Evolutionary conservation across 495 filamentous ascomycete species (phyloP).

Genomic region (Elaphomyces granulatus): DNA sequence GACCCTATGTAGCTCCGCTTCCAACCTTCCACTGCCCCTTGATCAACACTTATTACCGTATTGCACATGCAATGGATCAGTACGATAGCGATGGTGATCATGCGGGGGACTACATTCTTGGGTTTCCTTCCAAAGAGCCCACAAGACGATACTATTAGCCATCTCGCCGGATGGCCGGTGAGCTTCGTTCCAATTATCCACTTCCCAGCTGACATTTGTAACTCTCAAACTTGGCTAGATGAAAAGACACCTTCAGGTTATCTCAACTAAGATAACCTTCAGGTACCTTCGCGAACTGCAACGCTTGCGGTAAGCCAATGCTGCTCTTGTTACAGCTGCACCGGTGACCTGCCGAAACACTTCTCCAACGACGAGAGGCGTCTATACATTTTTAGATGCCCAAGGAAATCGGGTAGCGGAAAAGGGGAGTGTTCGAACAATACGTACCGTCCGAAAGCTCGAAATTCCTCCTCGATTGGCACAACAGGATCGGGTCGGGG

Average conservation of each 20-base stretch:
- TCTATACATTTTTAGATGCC: conserved; percentile 72
- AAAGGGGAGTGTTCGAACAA: conserved; percentile 63
- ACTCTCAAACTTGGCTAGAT: conserved; percentile 73
- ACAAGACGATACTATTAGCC: conserved; percentile 73
- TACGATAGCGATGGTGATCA: conserved; percentile 75
- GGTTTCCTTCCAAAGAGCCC: conserved; percentile 80
- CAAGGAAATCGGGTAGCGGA: conserved; percentile 61
- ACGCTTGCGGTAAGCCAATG: conserved; percentile 74
- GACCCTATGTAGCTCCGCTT: too few relatives aligned
- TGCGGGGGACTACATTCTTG: conserved; percentile 57
- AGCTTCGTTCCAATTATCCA: conserved; percentile 15
- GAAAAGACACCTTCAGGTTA: too few relatives aligned
- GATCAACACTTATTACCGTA: too few relatives aligned
- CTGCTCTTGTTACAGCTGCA: conserved; percentile 79
- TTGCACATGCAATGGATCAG: too few relatives aligned
- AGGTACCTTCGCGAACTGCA: conserved; percentile 70
- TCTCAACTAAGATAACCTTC: too few relatives aligned
- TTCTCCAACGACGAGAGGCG: conserved; percentile 78
- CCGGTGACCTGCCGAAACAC: conserved; percentile 70
- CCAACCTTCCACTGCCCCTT: too few relatives aligned
- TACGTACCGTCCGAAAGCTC: conserved; percentile 45
- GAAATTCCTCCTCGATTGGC: conserved; percentile 6
- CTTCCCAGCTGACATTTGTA: too few relatives aligned
- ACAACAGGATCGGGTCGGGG: too few relatives aligned
- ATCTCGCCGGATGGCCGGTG: conserved; percentile 81